Conservation (phyloP, 306 rosid species). For the Corylus heterophylla region DNA sequence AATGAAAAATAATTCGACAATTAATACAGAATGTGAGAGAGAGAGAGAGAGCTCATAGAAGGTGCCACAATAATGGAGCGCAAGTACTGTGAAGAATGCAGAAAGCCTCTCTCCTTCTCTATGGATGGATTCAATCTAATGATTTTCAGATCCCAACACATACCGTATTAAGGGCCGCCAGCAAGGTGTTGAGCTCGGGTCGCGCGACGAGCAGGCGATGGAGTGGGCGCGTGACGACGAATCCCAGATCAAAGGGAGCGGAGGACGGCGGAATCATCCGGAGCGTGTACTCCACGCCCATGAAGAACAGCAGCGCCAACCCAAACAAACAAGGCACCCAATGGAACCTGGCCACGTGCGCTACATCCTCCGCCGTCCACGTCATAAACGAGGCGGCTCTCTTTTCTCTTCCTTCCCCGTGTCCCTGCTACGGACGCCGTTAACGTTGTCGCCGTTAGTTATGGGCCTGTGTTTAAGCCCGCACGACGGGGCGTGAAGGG, state of each 20-base stretch:
- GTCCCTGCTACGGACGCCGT: conserved; percentile 11
- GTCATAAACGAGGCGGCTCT: conserved; percentile 51
- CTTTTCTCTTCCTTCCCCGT: conserved; percentile 23
- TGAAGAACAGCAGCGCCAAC: conserved; percentile 67
- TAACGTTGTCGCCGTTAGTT: not conserved
- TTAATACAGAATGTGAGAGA: not conserved
- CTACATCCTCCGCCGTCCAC: conserved; percentile 63
- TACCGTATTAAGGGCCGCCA: conserved; percentile 82
- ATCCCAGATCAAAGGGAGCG: conserved; percentile 85
- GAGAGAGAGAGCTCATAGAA: not conserved
- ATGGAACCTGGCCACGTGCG: conserved; percentile 66
- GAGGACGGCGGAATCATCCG: conserved; percentile 80
- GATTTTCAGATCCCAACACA: not conserved
- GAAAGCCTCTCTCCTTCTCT: not conserved
- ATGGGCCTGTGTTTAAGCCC: conserved; percentile 14
- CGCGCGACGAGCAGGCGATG: conserved; percentile 60
- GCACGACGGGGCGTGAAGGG: not conserved
- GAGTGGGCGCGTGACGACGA: conserved; percentile 61
- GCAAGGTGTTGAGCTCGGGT: conserved; percentile 66
- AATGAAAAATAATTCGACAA: too few relatives aligned
- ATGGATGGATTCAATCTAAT: not conserved
- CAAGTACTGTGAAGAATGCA: too few relatives aligned
- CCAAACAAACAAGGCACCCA: conserved; percentile 81
- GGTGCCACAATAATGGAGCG: not conserved
- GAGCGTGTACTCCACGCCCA: conserved; percentile 96